Evolutionary conservation across 1,284 basidiomycete genomes (phyloP).

Genomic region (Ganoderma leucocontextum): DNA sequence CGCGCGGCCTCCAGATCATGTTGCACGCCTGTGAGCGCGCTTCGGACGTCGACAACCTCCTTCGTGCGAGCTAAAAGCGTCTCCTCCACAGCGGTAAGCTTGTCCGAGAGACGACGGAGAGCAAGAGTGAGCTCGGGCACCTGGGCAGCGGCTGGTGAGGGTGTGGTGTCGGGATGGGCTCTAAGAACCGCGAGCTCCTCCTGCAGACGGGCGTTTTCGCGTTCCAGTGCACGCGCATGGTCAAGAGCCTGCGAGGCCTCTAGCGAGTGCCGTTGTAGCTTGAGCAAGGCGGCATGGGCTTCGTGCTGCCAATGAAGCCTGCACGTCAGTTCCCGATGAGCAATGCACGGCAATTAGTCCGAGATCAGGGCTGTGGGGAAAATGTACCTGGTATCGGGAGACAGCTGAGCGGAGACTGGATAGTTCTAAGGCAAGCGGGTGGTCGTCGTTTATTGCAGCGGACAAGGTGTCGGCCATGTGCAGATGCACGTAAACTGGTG

Average conservation of each 20-base stretch:
- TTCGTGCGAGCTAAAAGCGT: slow-evolving; percentile 57
- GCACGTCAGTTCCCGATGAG: slow-evolving; percentile 37
- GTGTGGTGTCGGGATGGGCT: slow-evolving; percentile 53
- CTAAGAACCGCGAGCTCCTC: slow-evolving; percentile 63
- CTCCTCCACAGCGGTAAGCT: slow-evolving; percentile 66
- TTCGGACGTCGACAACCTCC: slow-evolving; percentile 52
- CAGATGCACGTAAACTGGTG: slow-evolving; percentile 28
- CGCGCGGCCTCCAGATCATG: slow-evolving; percentile 59
- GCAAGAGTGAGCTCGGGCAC: slow-evolving; percentile 71
- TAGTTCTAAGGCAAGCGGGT: slow-evolving; percentile 74
- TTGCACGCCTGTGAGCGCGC: slow-evolving; percentile 53
- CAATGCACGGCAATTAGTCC: slow-evolving; percentile 27
- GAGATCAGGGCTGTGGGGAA: slow-evolving; percentile 20
- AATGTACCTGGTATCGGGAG: slow-evolving; percentile 68
- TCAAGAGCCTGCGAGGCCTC: slow-evolving; percentile 59
- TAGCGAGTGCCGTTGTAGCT: slow-evolving; percentile 68
- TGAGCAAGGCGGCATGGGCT: slow-evolving; percentile 67
- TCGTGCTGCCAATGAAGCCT: slow-evolving; percentile 61
- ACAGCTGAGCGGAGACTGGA: slow-evolving; percentile 69
- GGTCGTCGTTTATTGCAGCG: slow-evolving; percentile 50
- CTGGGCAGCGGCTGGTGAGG: slow-evolving; percentile 56
- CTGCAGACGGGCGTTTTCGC: slow-evolving; percentile 61
- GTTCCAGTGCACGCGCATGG: slow-evolving; percentile 57
- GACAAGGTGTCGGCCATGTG: slow-evolving; percentile 31
- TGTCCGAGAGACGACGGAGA: slow-evolving; percentile 71